A percentile compares a stretch with the other conserved stretches of the same genome.
phyloP scores from a whole-genome alignment of 2,329 filamentous ascomycete species.

The Lasiodiplodia citricola region DNA sequence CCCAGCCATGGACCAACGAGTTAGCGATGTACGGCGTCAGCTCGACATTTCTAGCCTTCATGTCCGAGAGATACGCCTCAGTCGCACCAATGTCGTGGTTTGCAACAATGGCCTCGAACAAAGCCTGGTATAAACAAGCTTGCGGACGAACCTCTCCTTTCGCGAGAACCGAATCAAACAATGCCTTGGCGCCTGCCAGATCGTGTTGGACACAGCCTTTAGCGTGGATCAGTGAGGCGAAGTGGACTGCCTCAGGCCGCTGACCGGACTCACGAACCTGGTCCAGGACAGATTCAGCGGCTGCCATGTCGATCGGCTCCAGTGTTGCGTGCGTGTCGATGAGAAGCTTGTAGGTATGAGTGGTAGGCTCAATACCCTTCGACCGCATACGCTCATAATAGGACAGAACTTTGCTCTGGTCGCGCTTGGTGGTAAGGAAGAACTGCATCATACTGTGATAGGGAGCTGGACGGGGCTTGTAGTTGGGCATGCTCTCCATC shows the following conservation, averaged over 20 bases:
- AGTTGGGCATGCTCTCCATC: slow-evolving; percentile 99
- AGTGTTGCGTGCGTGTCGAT: slow-evolving; percentile 95
- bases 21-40: slow-evolving; percentile 98
- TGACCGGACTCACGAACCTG: slow-evolving; percentile 77
- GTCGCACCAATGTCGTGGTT: slow-evolving; percentile 81
- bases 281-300: slow-evolving; percentile 82
- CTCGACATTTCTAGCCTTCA: slow-evolving; percentile 75
- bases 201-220: slow-evolving; percentile 94
- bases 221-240: slow-evolving; percentile 92
- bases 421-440: slow-evolving; percentile 96
- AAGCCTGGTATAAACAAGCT: slow-evolving; percentile 89
- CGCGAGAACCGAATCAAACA: slow-evolving; percentile 81
- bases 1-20: slow-evolving; percentile 97
- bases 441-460: slow-evolving; percentile 99
- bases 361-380: slow-evolving; percentile 85
- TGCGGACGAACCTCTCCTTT: slow-evolving; percentile 72
- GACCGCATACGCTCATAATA: slow-evolving; percentile 96
- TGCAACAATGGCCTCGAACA: slow-evolving; percentile 97
- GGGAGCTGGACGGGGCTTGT: slow-evolving; percentile 94
- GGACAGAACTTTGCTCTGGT: slow-evolving; percentile 88
- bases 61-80: slow-evolving; percentile 73
- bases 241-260: slow-evolving; percentile 89
- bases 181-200: slow-evolving; percentile 77
- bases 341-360: slow-evolving; percentile 96
- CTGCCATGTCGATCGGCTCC: slow-evolving; percentile 86